A percentile compares a stretch with the other conserved stretches of the same genome.
phyloP scores from a whole-genome alignment of 495 filamentous ascomycete species.

The Penicillium herquei region DNA sequence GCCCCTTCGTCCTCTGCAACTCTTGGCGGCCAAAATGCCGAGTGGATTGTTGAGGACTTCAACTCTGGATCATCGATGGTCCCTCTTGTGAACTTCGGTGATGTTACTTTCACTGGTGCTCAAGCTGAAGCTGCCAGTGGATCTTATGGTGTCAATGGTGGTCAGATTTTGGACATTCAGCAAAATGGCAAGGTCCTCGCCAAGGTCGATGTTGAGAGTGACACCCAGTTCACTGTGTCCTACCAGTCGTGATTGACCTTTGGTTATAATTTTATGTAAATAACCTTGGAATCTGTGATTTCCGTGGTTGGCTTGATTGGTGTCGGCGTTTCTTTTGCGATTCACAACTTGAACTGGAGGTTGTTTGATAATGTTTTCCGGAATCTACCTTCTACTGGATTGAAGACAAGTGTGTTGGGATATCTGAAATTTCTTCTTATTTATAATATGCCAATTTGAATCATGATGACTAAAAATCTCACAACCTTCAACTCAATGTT shows the following conservation, averaged over 20 bases:
- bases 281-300: not conserved
- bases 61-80: slow-evolving; percentile 46
- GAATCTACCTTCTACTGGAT: no score
- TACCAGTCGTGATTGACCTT: slow-evolving; percentile 18
- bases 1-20: slow-evolving; percentile 34
- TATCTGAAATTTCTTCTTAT: no score
- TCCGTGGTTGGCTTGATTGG: not conserved
- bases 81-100: slow-evolving; percentile 53
- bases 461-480: not conserved
- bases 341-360: not conserved
- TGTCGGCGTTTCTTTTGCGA: not conserved
- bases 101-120: slow-evolving; percentile 47
- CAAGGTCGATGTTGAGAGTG: slow-evolving; percentile 37
- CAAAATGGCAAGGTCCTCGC: slow-evolving; percentile 51
- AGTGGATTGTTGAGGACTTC: slow-evolving; percentile 69
- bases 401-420: no score
- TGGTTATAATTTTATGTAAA: slow-evolving; percentile 1
- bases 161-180: slow-evolving; percentile 51
- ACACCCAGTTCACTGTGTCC: slow-evolving; percentile 34
- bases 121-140: slow-evolving; percentile 34
- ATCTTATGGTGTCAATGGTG: slow-evolving; percentile 33
- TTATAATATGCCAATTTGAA: no score
- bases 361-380: no score
- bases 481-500: not conserved
- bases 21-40: slow-evolving; percentile 50